phyloP scores from a whole-genome alignment of 805 yeast genomes.

The Cyberlindnera japonica region DNA sequence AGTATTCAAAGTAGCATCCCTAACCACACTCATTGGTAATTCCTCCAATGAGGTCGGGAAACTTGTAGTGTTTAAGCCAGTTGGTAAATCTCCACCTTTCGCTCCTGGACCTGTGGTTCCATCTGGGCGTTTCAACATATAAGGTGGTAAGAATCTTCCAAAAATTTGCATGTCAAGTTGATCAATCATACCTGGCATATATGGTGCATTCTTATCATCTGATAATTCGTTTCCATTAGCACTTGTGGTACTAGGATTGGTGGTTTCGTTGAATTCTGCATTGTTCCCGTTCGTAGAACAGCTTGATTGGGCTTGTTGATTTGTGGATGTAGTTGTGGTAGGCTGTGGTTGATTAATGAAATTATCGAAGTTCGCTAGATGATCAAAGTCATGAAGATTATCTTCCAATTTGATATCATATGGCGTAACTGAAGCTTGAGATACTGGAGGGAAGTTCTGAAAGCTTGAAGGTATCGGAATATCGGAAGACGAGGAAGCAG shows the following conservation, averaged over 20 bases:
- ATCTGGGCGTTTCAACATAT: conserved; percentile 50
- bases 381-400: conserved; percentile 25
- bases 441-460: conserved; percentile 6
- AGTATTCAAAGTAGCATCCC: background rate
- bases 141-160: conserved; percentile 81
- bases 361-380: conserved; percentile 28
- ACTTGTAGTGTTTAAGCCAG: conserved; percentile 24
- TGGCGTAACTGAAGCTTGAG: conserved; percentile 9
- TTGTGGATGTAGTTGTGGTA: too few species aligned
- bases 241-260: background rate
- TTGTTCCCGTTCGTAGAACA: too few species aligned
- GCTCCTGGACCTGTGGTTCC: conserved; percentile 27
- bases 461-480: too few species aligned
- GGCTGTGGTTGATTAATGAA: conserved; percentile 26
- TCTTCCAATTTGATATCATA: conserved; percentile 23
- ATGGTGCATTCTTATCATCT: conserved; percentile 27
- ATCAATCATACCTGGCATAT: conserved; percentile 82
- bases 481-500: too few species aligned
- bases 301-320: too few species aligned
- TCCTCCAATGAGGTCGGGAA: conserved; percentile 24
- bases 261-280: background rate
- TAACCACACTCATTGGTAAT: conserved; percentile 15
- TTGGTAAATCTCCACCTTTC: conserved; percentile 29
- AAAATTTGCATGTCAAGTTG: conserved; percentile 80
- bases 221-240: background rate